Conservation (phyloP, 2,329 filamentous ascomycete genomes). For the Chaetomium globosum region DNA sequence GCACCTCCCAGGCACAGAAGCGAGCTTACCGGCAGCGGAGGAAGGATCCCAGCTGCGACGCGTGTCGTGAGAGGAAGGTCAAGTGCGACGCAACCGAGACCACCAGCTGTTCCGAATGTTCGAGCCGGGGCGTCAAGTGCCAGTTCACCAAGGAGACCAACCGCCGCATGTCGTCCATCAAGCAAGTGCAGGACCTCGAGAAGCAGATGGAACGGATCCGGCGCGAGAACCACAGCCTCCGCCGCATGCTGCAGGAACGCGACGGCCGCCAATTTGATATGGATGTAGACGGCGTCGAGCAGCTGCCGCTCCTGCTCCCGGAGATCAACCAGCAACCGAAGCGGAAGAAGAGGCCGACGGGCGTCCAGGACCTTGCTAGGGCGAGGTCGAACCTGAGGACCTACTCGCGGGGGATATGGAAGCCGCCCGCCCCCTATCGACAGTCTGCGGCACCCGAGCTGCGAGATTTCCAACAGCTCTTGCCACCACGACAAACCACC, state of each 20-base stretch:
- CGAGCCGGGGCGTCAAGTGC: slow-evolving; percentile 93
- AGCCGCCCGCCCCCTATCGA: slow-evolving; percentile 70
- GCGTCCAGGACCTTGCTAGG: slow-evolving; percentile 69
- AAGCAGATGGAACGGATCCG: slow-evolving; percentile 81
- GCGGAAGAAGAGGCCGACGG: slow-evolving; percentile 61
- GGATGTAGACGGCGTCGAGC: slow-evolving; percentile 52
- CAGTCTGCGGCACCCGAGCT: slow-evolving; percentile 48
- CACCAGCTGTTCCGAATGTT: slow-evolving; percentile 94
- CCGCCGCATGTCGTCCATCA: slow-evolving; percentile 97
- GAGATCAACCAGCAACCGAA: slow-evolving; percentile 67
- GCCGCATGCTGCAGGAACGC: slow-evolving; percentile 49
- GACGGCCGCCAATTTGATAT: slow-evolving; percentile 53
- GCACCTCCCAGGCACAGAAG: slow-evolving; percentile 71
- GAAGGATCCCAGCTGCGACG: slow-evolving; percentile 97
- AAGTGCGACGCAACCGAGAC: slow-evolving; percentile 97
- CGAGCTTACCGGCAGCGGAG: slow-evolving; percentile 90
- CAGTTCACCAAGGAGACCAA: slow-evolving; percentile 99
- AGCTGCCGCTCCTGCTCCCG: slow-evolving; percentile 61
- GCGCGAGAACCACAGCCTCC: slow-evolving; percentile 75
- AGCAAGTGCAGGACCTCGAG: slow-evolving; percentile 96
- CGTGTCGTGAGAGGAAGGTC: slow-evolving; percentile 82
- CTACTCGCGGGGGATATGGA: slow-evolving; percentile 78
- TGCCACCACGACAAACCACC: slow-evolving; percentile 70
- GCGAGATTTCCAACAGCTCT: slow-evolving; percentile 41
- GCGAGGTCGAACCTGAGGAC: slow-evolving; percentile 73